Conservation (phyloP, 2,329 filamentous ascomycete genomes). For the Arthrinium puccinioides region DNA sequence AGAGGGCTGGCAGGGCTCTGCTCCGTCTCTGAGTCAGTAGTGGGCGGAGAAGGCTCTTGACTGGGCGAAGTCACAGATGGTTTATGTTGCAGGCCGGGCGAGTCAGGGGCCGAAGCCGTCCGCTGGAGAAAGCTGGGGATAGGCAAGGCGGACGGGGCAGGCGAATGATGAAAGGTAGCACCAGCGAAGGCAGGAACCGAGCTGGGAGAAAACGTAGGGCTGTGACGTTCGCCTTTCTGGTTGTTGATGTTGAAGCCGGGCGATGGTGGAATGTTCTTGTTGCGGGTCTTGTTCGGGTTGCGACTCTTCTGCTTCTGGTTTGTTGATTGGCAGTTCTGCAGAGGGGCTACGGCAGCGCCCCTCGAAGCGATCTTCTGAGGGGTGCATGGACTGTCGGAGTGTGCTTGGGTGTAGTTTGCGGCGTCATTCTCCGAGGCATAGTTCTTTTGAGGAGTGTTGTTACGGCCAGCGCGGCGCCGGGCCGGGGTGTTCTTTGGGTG, state of each 20-base stretch:
- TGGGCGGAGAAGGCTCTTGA: slow-evolving; percentile 43
- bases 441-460: slow-evolving; percentile 37
- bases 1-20: slow-evolving; percentile 35
- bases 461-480: slow-evolving; percentile 32
- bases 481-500: slow-evolving; percentile 28
- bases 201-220: slow-evolving; percentile 37
- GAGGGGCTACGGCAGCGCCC: slow-evolving; percentile 26
- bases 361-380: slow-evolving; percentile 35
- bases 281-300: slow-evolving; percentile 18
- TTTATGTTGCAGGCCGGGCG: slow-evolving; percentile 33
- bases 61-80: slow-evolving; percentile 27
- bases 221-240: slow-evolving; percentile 30
- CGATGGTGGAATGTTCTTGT: slow-evolving; percentile 28
- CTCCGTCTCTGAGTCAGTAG: slow-evolving; percentile 42
- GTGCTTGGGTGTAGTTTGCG: slow-evolving; percentile 25
- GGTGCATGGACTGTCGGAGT: slow-evolving; percentile 28
- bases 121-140: slow-evolving; percentile 69
- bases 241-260: slow-evolving; percentile 24
- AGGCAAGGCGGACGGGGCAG: slow-evolving; percentile 81
- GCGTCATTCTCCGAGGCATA: slow-evolving; percentile 54
- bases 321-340: slow-evolving; percentile 18
- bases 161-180: slow-evolving; percentile 90
- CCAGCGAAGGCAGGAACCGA: slow-evolving; percentile 70
- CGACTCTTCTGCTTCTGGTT: slow-evolving; percentile 21
- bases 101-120: slow-evolving; percentile 54